A percentile compares a stretch with the other conserved stretches of the same genome.
phyloP scores from a whole-genome alignment of 176 grass and related monocot species.

The Phragmites australis region DNA sequence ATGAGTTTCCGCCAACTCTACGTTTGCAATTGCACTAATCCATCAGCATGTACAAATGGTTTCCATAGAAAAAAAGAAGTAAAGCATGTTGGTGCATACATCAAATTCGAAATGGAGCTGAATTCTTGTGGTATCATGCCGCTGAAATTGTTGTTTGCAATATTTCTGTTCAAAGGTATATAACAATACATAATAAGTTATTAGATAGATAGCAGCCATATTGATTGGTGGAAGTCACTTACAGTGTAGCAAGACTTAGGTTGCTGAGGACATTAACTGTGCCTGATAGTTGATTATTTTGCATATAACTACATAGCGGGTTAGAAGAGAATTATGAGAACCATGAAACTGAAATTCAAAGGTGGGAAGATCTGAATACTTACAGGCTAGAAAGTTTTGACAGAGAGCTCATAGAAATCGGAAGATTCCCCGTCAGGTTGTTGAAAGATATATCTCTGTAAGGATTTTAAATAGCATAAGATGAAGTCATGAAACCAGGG shows the following conservation, averaged over 20 bases:
- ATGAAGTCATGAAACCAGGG: conserved; percentile 23
- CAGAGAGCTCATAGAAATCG: conserved; percentile 61
- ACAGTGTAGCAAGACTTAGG: conserved; percentile 80
- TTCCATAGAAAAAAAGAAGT: conserved; percentile 6
- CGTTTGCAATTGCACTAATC: conserved; percentile 47
- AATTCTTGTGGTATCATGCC: conserved; percentile 78
- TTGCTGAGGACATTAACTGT: conserved; percentile 67
- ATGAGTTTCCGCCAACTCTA: conserved; percentile 87
- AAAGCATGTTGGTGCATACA: conserved; percentile 49
- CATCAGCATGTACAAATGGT: conserved; percentile 27
- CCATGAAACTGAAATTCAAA: conserved; percentile 33
- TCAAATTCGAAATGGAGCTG: conserved; percentile 78
- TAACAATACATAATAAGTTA: not conserved
- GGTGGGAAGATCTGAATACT: conserved; percentile 26
- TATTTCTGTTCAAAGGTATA: conserved; percentile 63
- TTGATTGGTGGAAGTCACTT: conserved; percentile 41
- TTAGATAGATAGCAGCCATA: not conserved
- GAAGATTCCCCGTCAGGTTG: conserved; percentile 67
- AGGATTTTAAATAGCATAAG: conserved; percentile 32
- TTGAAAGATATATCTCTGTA: conserved; percentile 93
- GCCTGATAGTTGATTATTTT: conserved; percentile 83
- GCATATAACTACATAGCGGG: conserved; percentile 57
- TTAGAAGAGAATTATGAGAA: conserved; percentile 23
- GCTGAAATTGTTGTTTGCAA: conserved; percentile 89
- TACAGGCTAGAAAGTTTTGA: conserved; percentile 91